phyloP scores from a whole-genome alignment of 1,139 yeast genomes.

The Pichia cactophila region DNA sequence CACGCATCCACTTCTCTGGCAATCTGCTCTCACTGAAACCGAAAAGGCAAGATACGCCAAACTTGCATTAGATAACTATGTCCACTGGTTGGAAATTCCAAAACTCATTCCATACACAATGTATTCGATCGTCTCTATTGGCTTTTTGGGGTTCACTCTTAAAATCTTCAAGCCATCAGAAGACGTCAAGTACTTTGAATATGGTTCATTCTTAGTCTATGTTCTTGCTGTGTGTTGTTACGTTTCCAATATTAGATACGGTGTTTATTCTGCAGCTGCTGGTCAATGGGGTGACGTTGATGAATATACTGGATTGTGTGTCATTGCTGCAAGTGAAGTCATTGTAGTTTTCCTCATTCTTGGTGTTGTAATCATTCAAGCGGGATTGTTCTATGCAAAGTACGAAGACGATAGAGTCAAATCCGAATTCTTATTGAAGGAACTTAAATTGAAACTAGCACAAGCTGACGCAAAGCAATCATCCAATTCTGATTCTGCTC shows the following conservation, averaged over 20 bases:
- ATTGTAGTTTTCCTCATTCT: slow-evolving; percentile 63
- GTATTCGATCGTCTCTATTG: slow-evolving; percentile 46
- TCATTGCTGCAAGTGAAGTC: slow-evolving; percentile 82
- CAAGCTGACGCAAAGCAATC: slow-evolving; percentile 16
- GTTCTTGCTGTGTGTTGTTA: slow-evolving; percentile 71
- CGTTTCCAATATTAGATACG: slow-evolving; percentile 79
- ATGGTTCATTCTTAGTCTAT: slow-evolving; percentile 68
- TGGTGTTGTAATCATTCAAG: slow-evolving; percentile 79
- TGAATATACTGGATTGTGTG: slow-evolving; percentile 76
- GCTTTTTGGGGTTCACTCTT: slow-evolving; percentile 64
- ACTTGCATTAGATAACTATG: slow-evolving; percentile 65
- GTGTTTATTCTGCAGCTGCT: slow-evolving; percentile 58
- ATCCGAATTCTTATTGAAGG: slow-evolving; percentile 36
- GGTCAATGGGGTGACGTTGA: slow-evolving; percentile 95
- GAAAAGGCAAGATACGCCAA: slow-evolving; percentile 39
- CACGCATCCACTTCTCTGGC: slow-evolving; percentile 73
- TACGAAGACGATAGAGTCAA: slow-evolving; percentile 60
- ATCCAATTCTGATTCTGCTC: slow-evolving; percentile 3
- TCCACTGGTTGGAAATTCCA: slow-evolving; percentile 62
- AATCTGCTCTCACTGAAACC: slow-evolving; percentile 36
- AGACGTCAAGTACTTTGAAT: slow-evolving; percentile 81
- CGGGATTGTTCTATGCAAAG: slow-evolving; percentile 85
- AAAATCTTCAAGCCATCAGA: slow-evolving; percentile 81
- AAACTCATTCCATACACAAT: slow-evolving; percentile 49
- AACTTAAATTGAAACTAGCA: slow-evolving; percentile 27